phyloP scores from a whole-genome alignment of 768 basidiomycete species.

The Trametes maxima region DNA sequence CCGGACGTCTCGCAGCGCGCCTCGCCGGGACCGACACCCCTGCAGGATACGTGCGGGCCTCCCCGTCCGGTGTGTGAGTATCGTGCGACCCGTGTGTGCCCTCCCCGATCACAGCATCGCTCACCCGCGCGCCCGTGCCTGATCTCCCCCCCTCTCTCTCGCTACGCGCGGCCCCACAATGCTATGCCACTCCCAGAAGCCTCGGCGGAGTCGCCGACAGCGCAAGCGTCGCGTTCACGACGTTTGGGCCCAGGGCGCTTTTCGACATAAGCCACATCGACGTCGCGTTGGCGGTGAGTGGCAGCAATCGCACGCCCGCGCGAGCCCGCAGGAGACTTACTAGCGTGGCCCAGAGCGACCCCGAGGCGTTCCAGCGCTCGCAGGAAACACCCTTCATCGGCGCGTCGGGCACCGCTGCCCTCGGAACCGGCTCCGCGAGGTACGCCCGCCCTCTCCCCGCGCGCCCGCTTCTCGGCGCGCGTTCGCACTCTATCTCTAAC shows the following conservation, averaged over 20 bases:
- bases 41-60: constrained; percentile 13
- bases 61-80: constrained; percentile 22
- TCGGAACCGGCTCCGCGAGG: constrained; percentile 20
- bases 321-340: neutral
- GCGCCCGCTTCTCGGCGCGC: neutral
- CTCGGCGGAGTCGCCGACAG: constrained; percentile 3
- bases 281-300: constrained; percentile 2
- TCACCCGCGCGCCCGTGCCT: constrained; percentile 11
- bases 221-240: constrained; percentile 12
- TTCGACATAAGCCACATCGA: constrained; percentile 11
- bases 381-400: constrained; percentile 40
- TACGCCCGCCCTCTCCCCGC: neutral
- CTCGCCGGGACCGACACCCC: neutral
- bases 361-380: neutral
- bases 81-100: neutral
- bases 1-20: constrained; percentile 17
- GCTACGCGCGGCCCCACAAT: neutral
- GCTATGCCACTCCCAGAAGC: neutral
- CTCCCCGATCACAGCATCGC: constrained; percentile 8
- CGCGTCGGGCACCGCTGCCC: constrained; percentile 27
- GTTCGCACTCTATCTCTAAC: neutral
- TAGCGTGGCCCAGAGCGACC: constrained; percentile 28
- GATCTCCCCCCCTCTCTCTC: constrained; percentile 7
- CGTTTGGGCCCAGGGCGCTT: constrained; percentile 1
- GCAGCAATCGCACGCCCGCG: too few relatives aligned